Evolutionary conservation across 805 yeast species (phyloP).

Genomic region (Maudiozyma serrabonitensis): DNA sequence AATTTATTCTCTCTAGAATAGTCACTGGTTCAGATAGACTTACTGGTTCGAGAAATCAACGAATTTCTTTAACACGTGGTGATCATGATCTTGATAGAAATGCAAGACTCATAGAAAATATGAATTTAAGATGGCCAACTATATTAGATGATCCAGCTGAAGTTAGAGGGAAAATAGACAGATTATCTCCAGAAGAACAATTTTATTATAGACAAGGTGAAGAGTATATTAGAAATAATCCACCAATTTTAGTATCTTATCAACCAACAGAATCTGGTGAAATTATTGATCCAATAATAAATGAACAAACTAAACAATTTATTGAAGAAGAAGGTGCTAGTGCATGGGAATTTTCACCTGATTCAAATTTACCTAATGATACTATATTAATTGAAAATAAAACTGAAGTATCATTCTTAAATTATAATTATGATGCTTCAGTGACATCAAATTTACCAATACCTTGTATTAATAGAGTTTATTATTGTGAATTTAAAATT

Average conservation of each 20-base stretch:
- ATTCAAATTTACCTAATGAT: slow-evolving; percentile 43
- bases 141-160: slow-evolving; percentile 54
- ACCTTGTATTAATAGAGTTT: slow-evolving; percentile 73
- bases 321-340: slow-evolving; percentile 81
- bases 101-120: slow-evolving; percentile 3
- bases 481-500: slow-evolving; percentile 81
- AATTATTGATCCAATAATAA: slow-evolving; percentile 27
- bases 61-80: slow-evolving; percentile 11
- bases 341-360: slow-evolving; percentile 80
- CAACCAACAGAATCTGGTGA: slow-evolving; percentile 5
- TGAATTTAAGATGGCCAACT: slow-evolving; percentile 37
- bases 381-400: slow-evolving; percentile 57
- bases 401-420: slow-evolving; percentile 47
- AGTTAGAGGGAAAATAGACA: slow-evolving; percentile 51
- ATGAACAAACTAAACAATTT: slow-evolving; percentile 30
- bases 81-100: slow-evolving; percentile 5
- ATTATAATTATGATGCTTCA: slow-evolving; percentile 50
- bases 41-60: not conserved
- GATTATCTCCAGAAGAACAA: slow-evolving; percentile 39
- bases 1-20: slow-evolving; percentile 9
- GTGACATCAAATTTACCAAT: slow-evolving; percentile 77
- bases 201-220: slow-evolving; percentile 34
- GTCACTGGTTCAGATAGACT: slow-evolving; percentile 2
- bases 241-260: slow-evolving; percentile 35
- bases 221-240: slow-evolving; percentile 29